Conservation (phyloP, 2,329 filamentous ascomycete species). For the Myriangium duriaei region DNA sequence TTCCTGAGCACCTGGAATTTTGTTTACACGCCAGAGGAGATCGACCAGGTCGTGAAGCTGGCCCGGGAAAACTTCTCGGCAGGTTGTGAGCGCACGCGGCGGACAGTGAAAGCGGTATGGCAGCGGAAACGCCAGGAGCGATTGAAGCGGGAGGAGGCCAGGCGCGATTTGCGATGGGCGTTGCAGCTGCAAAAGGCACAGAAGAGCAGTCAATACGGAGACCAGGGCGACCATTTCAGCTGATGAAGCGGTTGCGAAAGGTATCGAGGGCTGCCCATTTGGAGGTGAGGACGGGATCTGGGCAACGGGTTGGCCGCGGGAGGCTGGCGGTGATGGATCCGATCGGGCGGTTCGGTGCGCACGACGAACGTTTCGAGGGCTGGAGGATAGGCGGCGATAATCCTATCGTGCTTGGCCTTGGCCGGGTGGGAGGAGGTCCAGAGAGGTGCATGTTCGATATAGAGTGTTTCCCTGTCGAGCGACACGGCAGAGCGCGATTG, state of each 20-base stretch:
- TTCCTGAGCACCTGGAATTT: conserved; percentile 98
- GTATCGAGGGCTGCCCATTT: no score
- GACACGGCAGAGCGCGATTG: no score
- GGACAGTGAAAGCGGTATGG: conserved; percentile 77
- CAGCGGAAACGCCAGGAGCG: conserved; percentile 71
- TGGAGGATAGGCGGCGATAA: no score
- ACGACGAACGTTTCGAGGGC: no score
- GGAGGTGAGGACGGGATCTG: no score
- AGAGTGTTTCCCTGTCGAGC: no score
- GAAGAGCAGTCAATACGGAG: conserved; percentile 44
- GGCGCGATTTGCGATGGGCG: conserved; percentile 25
- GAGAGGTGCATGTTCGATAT: no score
- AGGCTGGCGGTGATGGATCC: no score
- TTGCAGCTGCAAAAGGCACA: conserved; percentile 37
- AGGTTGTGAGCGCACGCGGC: conserved; percentile 63
- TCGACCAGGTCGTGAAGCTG: conserved; percentile 71
- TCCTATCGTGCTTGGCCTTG: no score
- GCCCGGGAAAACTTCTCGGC: conserved; percentile 80
- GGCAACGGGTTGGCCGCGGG: no score
- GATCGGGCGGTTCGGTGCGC: no score
- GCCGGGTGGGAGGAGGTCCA: no score
- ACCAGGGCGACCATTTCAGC: conserved; percentile 52
- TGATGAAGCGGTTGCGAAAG: conserved; percentile 29
- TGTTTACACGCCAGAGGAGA: conserved; percentile 80
- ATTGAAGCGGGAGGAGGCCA: conserved; percentile 37